Evolutionary conservation across 495 filamentous ascomycete species (phyloP), one percentile per base, ranked within the genome.

Genomic region (Aspergillus taichungensis): DNA sequence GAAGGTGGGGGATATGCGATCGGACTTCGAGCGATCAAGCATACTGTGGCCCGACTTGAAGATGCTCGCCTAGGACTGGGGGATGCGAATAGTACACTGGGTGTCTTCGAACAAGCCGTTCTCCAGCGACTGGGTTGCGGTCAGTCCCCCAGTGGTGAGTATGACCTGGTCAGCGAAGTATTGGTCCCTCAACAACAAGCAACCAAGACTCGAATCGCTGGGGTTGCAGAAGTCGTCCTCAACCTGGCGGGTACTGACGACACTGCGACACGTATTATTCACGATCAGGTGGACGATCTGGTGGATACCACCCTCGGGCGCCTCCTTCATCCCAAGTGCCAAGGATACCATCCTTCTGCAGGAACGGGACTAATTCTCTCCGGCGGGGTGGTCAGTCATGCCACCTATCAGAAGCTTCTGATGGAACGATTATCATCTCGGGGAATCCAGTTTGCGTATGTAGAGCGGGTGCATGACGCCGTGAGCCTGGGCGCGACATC

Each of bases 1-100:
- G 61, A 68, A 35, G 66, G 62, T 1, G 58, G 59, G 1, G 64
- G 63, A 4, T 66, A 63, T 47, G 53, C 54, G 2, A 68, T 69
- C 8, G 66, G 64, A 5, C 38, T 59, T 12, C 49, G 54, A 30
- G 60, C 60, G 0, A 52, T 63, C 29, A 56, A 57, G 32, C 46
- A 57, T n/a, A 55, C 62, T 1, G 43, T 69, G 3, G 40, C n/a
- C 8, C 40, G 42, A 7, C 30, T 57, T 11, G 60, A 60, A 40
- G 31, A 62, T 14, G 36, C 49, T 1, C 33, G 24, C 2, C 42
- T 61, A 4, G 47, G 48, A 1, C 41, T 24, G 18, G 18, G 18
- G 1, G 18, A 24, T 24, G 18, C 2, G 18, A 4, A 24, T 24
- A 24, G 18, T 56, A 24, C 30, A 34, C 6, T 43, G 9, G 45